Conservation (phyloP, 176 grass and related monocot species). For the Zoysia pacifica region DNA sequence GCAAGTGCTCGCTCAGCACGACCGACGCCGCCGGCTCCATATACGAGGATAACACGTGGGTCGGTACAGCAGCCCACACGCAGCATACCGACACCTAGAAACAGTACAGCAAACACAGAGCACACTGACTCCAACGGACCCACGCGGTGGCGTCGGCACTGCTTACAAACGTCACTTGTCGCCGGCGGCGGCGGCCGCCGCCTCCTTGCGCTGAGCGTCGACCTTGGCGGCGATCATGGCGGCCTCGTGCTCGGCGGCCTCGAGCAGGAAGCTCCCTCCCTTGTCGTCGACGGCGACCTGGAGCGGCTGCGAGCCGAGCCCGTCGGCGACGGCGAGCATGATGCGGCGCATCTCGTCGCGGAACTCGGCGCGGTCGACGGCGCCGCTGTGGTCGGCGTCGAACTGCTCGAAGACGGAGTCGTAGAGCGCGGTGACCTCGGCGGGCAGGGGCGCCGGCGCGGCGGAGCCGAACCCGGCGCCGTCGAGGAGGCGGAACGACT, state of each 20-base stretch:
- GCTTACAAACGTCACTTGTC: conserved; percentile 24
- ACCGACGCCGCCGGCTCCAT: not conserved
- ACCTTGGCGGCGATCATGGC: conserved; percentile 48
- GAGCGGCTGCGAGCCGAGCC: conserved; percentile 76
- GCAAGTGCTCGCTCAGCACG: not conserved
- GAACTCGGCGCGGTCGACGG: conserved; percentile 75
- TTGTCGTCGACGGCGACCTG: conserved; percentile 83
- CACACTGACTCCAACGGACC: not conserved
- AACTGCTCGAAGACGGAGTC: conserved; percentile 93
- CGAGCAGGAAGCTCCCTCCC: conserved; percentile 63
- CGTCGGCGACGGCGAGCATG: conserved; percentile 92
- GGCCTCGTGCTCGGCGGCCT: conserved; percentile 85
- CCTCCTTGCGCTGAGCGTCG: conserved; percentile 23
- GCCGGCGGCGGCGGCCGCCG: not conserved
- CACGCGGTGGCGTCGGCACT: too few species aligned
- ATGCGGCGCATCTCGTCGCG: conserved; percentile 82
- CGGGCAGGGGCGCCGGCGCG: conserved; percentile 44
- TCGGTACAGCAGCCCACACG: not conserved
- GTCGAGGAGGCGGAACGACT: conserved; percentile 96
- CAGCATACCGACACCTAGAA: not conserved
- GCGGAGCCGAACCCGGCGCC: conserved; percentile 61
- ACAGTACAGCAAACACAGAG: not conserved
- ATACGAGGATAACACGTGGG: not conserved
- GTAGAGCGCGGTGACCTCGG: conserved; percentile 74
- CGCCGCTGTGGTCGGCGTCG: conserved; percentile 83